These are phyloP conservation scores for Wickerhamomyces chaumierensis DNA, from an alignment of 805 yeast genomes.

Conservation along the genomic window DNA sequence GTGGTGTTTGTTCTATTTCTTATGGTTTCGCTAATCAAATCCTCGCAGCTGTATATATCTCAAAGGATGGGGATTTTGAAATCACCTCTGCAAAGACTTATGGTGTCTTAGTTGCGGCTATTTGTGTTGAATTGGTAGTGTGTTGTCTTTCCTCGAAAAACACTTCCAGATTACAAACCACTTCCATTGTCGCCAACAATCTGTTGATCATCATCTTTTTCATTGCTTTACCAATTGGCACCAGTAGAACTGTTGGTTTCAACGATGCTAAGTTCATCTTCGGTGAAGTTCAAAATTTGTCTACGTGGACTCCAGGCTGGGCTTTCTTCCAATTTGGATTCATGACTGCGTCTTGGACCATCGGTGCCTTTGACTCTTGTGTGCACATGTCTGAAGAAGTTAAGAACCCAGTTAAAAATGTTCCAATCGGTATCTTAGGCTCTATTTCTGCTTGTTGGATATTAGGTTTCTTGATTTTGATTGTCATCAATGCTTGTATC, in stretches of 20 bases:
- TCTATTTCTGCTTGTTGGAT: conserved; percentile 46
- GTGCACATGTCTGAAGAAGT: conserved; percentile 71
- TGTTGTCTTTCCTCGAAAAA: conserved; percentile 42
- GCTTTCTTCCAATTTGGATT: conserved; percentile 36
- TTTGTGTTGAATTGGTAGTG: conserved; percentile 33
- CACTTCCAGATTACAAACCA: conserved; percentile 43
- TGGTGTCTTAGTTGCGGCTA: conserved; percentile 49
- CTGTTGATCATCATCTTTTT: conserved; percentile 37
- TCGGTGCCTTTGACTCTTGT: conserved; percentile 63
- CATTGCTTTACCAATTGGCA: conserved; percentile 53
- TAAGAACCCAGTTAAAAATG: conserved; percentile 46
- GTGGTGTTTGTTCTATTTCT: conserved; percentile 53
- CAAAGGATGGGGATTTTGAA: conserved; percentile 31
- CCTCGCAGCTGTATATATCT: conserved; percentile 36
- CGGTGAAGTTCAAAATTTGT: conserved; percentile 35
- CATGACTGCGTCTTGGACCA: conserved; percentile 68
- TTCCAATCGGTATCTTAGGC: conserved; percentile 55
- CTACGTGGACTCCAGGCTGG: conserved; percentile 53
- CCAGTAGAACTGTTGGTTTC: conserved; percentile 21
- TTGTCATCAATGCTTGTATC: conserved; percentile 45
- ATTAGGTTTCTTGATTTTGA: conserved; percentile 45
- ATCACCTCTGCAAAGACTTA: conserved; percentile 40
- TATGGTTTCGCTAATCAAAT: conserved; percentile 52
- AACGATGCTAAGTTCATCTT: conserved; percentile 45
- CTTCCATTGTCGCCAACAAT: conserved; percentile 41